Conservation (phyloP, 495 filamentous ascomycete species). For the Friedmanniomyces simplex region DNA sequence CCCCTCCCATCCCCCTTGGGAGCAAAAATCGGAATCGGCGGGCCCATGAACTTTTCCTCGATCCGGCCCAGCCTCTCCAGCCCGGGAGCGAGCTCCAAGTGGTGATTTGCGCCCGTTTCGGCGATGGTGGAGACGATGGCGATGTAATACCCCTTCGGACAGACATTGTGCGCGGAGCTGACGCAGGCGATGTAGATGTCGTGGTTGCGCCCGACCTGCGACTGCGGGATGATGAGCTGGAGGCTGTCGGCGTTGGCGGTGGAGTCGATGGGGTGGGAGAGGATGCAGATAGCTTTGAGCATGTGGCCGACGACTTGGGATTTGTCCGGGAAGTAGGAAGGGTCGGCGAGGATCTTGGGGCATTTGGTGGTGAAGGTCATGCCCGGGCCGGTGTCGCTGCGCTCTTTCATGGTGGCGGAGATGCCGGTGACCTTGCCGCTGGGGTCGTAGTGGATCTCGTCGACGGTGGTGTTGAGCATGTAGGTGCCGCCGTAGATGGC, state of each 20-base stretch:
- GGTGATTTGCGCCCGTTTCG: constrained; percentile 83
- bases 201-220: constrained; percentile 87
- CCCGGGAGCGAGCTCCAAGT: constrained; percentile 85
- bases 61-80: constrained; percentile 88
- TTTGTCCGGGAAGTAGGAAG: constrained; percentile 91
- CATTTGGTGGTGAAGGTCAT: constrained; percentile 95
- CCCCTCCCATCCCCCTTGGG: constrained; percentile 75
- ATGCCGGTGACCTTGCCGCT: constrained; percentile 77
- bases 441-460: constrained; percentile 76
- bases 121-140: constrained; percentile 97
- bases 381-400: constrained; percentile 59
- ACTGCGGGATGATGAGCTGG: constrained; percentile 96
- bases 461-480: constrained; percentile 91
- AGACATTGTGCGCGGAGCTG: constrained; percentile 93
- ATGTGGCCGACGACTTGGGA: constrained; percentile 77
- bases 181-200: constrained; percentile 98
- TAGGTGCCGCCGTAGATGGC: constrained; percentile 98
- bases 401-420: constrained; percentile 89
- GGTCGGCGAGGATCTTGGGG: constrained; percentile 92
- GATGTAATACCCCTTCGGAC: constrained; percentile 97
- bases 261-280: constrained; percentile 84
- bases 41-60: constrained; percentile 94
- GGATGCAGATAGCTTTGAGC: constrained; percentile 90
- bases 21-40: constrained; percentile 87
- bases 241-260: constrained; percentile 85